phyloP scores from a whole-genome alignment of 495 filamentous ascomycete species.

The Bombardia bombarda region DNA sequence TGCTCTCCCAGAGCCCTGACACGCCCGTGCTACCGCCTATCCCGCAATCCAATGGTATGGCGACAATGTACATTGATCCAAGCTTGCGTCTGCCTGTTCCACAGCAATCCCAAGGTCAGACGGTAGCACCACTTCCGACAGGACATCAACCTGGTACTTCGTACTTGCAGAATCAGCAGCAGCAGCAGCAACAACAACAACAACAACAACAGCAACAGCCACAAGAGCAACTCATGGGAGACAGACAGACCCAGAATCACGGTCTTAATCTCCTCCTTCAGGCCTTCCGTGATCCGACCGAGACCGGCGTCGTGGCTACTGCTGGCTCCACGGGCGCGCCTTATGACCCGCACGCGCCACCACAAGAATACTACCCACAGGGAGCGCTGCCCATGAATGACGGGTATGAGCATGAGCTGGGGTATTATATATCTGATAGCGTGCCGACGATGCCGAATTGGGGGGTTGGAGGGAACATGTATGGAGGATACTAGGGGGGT shows the following conservation, averaged over 20 bases:
- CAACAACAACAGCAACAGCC: background rate
- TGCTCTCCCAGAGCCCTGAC: conserved; percentile 1
- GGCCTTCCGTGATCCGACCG: conserved; percentile 24
- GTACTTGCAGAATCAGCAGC: background rate
- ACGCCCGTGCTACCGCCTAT: conserved; percentile 4
- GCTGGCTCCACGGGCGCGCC: background rate
- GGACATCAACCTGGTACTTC: too few relatives aligned
- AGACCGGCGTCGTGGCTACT: conserved; percentile 1
- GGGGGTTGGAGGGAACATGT: conserved; percentile 15
- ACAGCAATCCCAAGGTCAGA: conserved; percentile 6
- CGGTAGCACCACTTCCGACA: background rate
- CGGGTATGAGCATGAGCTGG: conserved; percentile 25
- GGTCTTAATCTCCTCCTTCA: conserved; percentile 21
- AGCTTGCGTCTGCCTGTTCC: conserved; percentile 10
- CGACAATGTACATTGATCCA: conserved; percentile 16
- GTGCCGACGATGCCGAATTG: conserved; percentile 13
- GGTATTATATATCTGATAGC: conserved; percentile 21
- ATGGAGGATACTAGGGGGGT: too few relatives aligned
- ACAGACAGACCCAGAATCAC: conserved; percentile 14
- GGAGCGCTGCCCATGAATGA: conserved; percentile 14
- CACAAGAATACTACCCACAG: conserved; percentile 16
- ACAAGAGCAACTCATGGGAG: conserved; percentile 5
- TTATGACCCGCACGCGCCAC: conserved; percentile 15
- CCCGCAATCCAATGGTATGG: background rate
- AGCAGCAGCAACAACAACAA: conserved; percentile 1